Base-by-base conservation (phyloP, 1,284 basidiomycete genomes). In the Leccinum subrobustum region DNA sequence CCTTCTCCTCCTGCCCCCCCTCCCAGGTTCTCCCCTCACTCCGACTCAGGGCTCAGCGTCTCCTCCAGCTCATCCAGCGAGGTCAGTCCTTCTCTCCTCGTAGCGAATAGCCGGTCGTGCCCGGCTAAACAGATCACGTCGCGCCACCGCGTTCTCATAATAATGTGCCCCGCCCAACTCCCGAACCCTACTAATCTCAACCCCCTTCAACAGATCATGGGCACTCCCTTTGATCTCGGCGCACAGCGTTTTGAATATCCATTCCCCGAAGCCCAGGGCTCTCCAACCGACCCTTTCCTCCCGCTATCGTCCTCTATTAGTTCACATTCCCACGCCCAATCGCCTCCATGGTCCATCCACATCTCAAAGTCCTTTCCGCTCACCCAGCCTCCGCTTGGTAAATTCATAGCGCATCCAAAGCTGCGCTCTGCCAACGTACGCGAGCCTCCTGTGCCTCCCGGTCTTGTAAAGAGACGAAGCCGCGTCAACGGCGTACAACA, bases 211-310 rank as follows among this genome's bases (percentile, higher is more conserved):
- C 48, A 73, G 71, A 75, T 73, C 59, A 70, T 74, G 62, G 64
- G 71, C 52, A 73, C 71, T 0, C 71, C 71, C 6, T 73, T 73
- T 56, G 71, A 75, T 70, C 66, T 73, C 52, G 73, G 73, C 42
- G 61, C 71, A 16, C 73, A 61, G 23, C 71, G 70, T 20, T 73
- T 73, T 63, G 71, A 73, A 57, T 73, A 73, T 52, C 71, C 71
- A 1, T 75, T 75, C 64, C 76, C 73, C 62, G 65, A 68, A 47
- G 64, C 68, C 60, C 71, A 73, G 67, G 64, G 63, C 59, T 65
- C 72, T 6, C 65, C 67, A 20, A 68, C 69, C 18, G 72, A 73
- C 59, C 56, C 67, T 4, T 71, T 67, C 57, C 52, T 64, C 6
- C 70, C 67, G 14, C 60, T 65, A 33, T 64, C 64, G 16, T 64